Percentiles rank a stretch among this genome's conserved stretches.
Evolutionary conservation across 2,329 filamentous ascomycete genomes (phyloP).

Genomic region (Alternaria dauci): DNA sequence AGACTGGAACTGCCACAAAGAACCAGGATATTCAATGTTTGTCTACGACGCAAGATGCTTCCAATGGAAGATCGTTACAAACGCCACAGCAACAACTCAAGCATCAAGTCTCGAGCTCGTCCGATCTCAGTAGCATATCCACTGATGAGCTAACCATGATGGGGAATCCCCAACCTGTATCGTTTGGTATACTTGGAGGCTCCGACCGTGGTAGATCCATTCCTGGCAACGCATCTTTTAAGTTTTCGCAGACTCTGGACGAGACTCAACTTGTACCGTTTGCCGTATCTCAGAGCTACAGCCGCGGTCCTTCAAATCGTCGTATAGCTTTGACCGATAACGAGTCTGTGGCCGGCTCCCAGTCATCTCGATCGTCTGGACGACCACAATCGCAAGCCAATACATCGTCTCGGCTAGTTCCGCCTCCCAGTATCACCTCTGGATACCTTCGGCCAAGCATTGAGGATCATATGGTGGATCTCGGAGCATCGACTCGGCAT

Average conservation of each 20-base stretch:
- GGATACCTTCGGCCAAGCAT: neutral
- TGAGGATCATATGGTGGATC: neutral
- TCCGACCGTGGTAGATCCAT: neutral
- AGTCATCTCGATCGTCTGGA: slow-evolving; percentile 20
- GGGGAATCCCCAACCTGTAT: neutral
- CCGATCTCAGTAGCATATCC: slow-evolving; percentile 18
- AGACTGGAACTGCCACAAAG: slow-evolving; percentile 17
- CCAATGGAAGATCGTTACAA: neutral
- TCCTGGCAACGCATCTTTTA: neutral
- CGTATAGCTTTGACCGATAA: neutral
- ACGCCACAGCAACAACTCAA: neutral
- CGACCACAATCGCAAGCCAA: slow-evolving; percentile 45
- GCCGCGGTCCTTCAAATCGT: neutral
- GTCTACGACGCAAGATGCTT: slow-evolving; percentile 2
- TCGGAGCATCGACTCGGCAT: neutral
- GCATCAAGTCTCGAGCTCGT: neutral
- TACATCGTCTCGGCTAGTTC: slow-evolving; percentile 42
- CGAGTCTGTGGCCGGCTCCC: slow-evolving; percentile 1
- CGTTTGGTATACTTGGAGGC: neutral
- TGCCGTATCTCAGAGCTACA: neutral
- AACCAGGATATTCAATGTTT: slow-evolving; percentile 9
- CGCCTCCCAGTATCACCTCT: slow-evolving; percentile 10
- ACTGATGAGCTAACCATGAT: slow-evolving; percentile 23
- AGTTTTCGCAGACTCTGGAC: slow-evolving; percentile 3
- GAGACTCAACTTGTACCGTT: neutral